Conservation (phyloP, 306 rosid genomes). For the Acacia confusa region DNA sequence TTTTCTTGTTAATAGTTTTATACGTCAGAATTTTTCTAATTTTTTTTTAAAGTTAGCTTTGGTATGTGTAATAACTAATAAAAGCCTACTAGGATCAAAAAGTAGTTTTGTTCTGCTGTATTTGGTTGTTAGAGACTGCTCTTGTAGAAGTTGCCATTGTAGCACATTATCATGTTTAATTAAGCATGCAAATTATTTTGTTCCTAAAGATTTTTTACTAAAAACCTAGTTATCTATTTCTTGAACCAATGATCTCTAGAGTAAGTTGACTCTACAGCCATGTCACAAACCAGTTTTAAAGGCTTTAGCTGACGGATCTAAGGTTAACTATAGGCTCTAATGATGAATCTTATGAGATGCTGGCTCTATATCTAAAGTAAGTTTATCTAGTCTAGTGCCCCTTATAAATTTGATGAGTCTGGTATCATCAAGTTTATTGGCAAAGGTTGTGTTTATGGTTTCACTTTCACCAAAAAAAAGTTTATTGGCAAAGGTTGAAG, state of each 20-base stretch:
- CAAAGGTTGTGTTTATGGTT: not conserved
- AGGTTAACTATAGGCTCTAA: conserved; percentile 8
- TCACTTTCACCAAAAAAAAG: not conserved
- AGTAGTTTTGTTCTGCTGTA: conserved; percentile 15
- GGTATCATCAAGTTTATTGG: not conserved
- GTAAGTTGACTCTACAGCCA: not conserved
- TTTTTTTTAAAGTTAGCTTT: not conserved
- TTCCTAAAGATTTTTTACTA: not conserved
- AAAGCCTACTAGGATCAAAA: conserved; percentile 7
- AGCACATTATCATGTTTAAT: not conserved
- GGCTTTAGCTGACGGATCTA: conserved; percentile 12
- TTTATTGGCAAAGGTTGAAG: conserved; percentile 9
- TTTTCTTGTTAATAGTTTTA: not conserved
- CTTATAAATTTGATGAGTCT: conserved; percentile 20
- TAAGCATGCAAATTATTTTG: conserved; percentile 18
- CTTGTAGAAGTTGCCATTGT: not conserved
- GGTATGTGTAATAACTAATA: not conserved
- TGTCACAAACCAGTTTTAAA: conserved; percentile 12
- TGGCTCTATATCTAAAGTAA: not conserved
- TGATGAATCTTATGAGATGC: conserved; percentile 2
- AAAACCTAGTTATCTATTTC: conserved; percentile 9
- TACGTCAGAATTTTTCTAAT: not conserved
- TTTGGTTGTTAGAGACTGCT: conserved; percentile 12
- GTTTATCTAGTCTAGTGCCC: not conserved
- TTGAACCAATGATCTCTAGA: conserved; percentile 3